Evolutionary conservation across 257 asterid genomes (phyloP), one percentile per base, ranked within the genome.

Genomic region (Sherardia arvensis): DNA sequence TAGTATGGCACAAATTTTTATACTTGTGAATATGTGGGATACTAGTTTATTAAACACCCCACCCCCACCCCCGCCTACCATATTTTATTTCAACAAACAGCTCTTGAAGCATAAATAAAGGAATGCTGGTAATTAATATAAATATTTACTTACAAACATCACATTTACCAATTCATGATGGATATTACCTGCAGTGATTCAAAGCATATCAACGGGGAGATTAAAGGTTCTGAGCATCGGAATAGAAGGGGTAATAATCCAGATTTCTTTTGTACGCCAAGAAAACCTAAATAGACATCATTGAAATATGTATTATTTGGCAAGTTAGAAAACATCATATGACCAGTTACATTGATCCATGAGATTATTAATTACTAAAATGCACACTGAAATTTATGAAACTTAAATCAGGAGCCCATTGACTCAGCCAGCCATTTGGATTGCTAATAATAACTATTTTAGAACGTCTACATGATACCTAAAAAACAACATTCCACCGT

Each of bases 161-260:
- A 8, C 15, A 62, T 15, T 2, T 1, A 18, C 18, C 43, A 63
- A 26, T 22, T 21, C 10, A 7, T 38, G 33, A 28, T 51, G 71
- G 68, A 49, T 65, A 76, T 70, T 79, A 91, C 98, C 98, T 91
- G 96, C 70, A 84, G 84, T 61, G 96, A 90, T 77, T 91, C 98
- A 74, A 87, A 72, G 82, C 88, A 74, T 69, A 78, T 73, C 38
- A 84, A 73, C 23, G 89, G 84, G 72, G 74, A 80, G 62, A 86
- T 76, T 64, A 66, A 72, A 64, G 85, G 91, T 61, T 84, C 82
- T 29, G 87, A 75, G 80, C 77, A 78, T 62, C 71, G 79, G 76
- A 81, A 78, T 70, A 91, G 76, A 58, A 73, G 53, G 76, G 69
- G 69, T 61, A 91, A 65, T 66, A 85, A 78, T 66, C 98, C 93